Conservation (phyloP, 2,329 filamentous ascomycete species). For the Scleromitrula shiraiana region DNA sequence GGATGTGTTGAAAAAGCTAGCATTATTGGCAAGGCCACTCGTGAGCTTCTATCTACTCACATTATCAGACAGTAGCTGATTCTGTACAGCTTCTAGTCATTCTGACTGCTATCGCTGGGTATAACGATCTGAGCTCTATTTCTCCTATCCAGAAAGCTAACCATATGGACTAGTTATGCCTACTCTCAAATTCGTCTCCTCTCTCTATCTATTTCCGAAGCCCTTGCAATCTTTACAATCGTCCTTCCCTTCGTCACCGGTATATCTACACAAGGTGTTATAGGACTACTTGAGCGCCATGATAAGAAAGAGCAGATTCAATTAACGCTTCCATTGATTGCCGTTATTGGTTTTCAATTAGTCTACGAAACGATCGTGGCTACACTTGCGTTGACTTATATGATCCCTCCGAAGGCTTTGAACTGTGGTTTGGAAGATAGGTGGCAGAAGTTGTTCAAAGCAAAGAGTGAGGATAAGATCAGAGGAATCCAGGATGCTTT, state of each 20-base stretch:
- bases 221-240: slow-evolving; percentile 24
- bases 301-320: slow-evolving; percentile 19
- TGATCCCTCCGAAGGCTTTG: slow-evolving; percentile 22
- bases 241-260: slow-evolving; percentile 26
- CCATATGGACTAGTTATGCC: slow-evolving; percentile 25
- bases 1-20: slow-evolving; percentile 12
- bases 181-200: slow-evolving; percentile 25
- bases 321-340: slow-evolving; percentile 24
- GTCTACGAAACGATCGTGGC: slow-evolving; percentile 28
- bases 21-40: slow-evolving; percentile 17
- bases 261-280: slow-evolving; percentile 21
- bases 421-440: slow-evolving; percentile 47
- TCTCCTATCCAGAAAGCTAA: slow-evolving; percentile 6
- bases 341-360: slow-evolving; percentile 26
- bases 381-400: slow-evolving; percentile 26
- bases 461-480: slow-evolving; percentile 44
- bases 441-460: slow-evolving; percentile 48
- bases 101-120: slow-evolving; percentile 25
- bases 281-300: slow-evolving; percentile 17
- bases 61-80: slow-evolving; percentile 9
- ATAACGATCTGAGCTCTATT: neutral
- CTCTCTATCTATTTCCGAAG: slow-evolving; percentile 25
- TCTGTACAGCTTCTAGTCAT: slow-evolving; percentile 18
- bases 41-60: slow-evolving; percentile 12
- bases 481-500: slow-evolving; percentile 56